Conservation (phyloP, 768 basidiomycete species). For the Podaxis sp. region DNA sequence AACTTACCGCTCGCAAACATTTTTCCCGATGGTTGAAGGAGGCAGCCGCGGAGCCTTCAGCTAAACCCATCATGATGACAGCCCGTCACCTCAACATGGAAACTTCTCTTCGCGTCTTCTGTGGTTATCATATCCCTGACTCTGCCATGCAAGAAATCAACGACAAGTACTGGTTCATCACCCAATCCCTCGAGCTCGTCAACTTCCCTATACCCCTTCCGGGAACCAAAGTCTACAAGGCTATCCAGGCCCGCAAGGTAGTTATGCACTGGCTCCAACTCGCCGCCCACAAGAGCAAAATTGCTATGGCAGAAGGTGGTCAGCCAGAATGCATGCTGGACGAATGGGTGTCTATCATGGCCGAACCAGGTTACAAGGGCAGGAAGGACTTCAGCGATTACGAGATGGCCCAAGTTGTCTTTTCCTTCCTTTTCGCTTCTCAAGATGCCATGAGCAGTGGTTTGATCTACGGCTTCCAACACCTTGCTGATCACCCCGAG, state of each 20-base stretch:
- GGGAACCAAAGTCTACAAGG: slow-evolving; percentile 95
- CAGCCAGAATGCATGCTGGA: slow-evolving; percentile 91
- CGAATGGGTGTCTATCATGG: slow-evolving; percentile 81
- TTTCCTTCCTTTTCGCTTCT: slow-evolving; percentile 94
- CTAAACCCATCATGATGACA: slow-evolving; percentile 80
- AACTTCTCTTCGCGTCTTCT: slow-evolving; percentile 94
- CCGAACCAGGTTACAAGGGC: slow-evolving; percentile 69
- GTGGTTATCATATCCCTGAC: slow-evolving; percentile 86
- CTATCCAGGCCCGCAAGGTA: slow-evolving; percentile 85
- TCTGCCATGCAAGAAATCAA: slow-evolving; percentile 77
- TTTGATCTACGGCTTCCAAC: slow-evolving; percentile 94
- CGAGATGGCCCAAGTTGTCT: slow-evolving; percentile 96
- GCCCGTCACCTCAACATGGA: slow-evolving; percentile 96
- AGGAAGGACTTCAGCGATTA: slow-evolving; percentile 85
- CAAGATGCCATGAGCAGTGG: slow-evolving; percentile 99
- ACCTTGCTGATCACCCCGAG: slow-evolving; percentile 90
- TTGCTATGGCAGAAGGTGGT: slow-evolving; percentile 74
- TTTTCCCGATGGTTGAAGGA: slow-evolving; percentile 70
- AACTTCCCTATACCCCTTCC: slow-evolving; percentile 96
- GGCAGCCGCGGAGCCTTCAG: slow-evolving; percentile 45
- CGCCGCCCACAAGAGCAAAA: slow-evolving; percentile 80
- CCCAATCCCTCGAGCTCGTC: slow-evolving; percentile 93
- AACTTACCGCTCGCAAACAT: slow-evolving; percentile 76
- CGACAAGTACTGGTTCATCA: slow-evolving; percentile 96
- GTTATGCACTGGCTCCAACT: slow-evolving; percentile 79